A percentile compares a stretch with the other conserved stretches of the same genome.
Evolutionary conservation across 1,139 yeast species (phyloP).

Genomic region (Candida sanyaensis): DNA sequence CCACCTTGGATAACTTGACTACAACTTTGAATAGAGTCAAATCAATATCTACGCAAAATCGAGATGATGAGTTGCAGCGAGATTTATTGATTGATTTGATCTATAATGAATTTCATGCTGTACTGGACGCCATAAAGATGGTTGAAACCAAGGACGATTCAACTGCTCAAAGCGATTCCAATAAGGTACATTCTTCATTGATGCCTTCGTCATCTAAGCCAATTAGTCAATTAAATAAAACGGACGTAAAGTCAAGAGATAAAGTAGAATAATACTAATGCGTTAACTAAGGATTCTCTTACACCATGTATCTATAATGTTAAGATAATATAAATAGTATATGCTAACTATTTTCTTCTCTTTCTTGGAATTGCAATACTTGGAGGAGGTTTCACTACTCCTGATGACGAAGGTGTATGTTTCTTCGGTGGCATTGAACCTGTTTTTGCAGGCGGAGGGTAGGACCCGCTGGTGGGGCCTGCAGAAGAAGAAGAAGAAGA

Average conservation of each 20-base stretch:
- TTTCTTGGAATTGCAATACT: constrained; percentile 21
- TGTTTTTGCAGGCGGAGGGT: neutral
- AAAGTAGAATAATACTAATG: neutral
- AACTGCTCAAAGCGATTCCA: neutral
- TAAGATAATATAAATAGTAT: neutral
- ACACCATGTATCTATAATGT: no score
- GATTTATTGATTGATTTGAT: constrained; percentile 4
- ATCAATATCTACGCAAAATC: neutral
- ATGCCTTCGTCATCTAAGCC: constrained; percentile 11
- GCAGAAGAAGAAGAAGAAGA: constrained; percentile 1
- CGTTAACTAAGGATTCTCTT: no score
- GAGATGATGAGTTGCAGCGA: neutral
- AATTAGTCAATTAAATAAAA: constrained; percentile 8
- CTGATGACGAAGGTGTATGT: constrained; percentile 19
- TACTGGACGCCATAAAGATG: constrained; percentile 10
- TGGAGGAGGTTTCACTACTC: constrained; percentile 18
- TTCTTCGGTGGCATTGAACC: neutral
- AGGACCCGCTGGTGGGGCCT: neutral
- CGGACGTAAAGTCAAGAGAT: constrained; percentile 1
- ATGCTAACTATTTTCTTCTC: constrained; percentile 8
- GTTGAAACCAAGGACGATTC: constrained; percentile 2
- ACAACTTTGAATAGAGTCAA: neutral
- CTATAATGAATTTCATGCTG: constrained; percentile 10
- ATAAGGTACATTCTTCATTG: neutral
- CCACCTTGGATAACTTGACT: constrained; percentile 8